Base-by-base conservation (phyloP, 202 grass and related monocot species). In the Setaria viridis region DNA sequence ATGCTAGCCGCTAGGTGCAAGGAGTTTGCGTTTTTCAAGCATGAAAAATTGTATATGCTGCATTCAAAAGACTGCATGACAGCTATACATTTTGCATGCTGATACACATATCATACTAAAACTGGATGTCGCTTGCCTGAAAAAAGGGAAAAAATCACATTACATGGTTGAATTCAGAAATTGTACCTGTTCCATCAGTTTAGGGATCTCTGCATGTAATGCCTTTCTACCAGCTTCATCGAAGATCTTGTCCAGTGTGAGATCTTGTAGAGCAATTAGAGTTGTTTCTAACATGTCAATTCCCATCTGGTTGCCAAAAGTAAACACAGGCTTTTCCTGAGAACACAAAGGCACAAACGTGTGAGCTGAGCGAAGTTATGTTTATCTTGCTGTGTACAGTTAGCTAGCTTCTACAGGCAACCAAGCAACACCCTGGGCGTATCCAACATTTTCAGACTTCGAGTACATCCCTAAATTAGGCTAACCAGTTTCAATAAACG, bases 251-350 rank as follows among this genome's bases (percentile, higher is more conserved):
- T 99, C 97, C 64, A 99, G 76, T 56, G 90, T 91, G 73, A 99
- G 94, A 35, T 99, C 97, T 93, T 99, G 97, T 21, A 99, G 89
- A 15, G 94, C 94, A 50, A 99, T 65, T 37, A 99, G 85, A 57
- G 97, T 91, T 79, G 97, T 99, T 88, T 99, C 97, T 70, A 99
- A 77, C 97, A 99, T 97, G 91, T 99, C 94, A 42, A 99, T 88
- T 25, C 97, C 97, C 76, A 93, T 90, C 91, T 99, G 94, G 76
- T 99, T 99, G 9, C 94, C 94, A 41, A 99, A 99, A 49, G 92
- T 97, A 83, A 99, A 97, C 45, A 93, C 69, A 3, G 97, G 92
- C 56, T 93, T 91, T 83, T 91, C 94, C 97, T 99, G 71, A 80
- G 34, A 87, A 87, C 37, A 72, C 39, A 41, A 41, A 54, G 70